These are phyloP conservation scores for Pterocarpus macrocarpus DNA, from an alignment of 306 rosid species.

Conservation along the genomic window DNA sequence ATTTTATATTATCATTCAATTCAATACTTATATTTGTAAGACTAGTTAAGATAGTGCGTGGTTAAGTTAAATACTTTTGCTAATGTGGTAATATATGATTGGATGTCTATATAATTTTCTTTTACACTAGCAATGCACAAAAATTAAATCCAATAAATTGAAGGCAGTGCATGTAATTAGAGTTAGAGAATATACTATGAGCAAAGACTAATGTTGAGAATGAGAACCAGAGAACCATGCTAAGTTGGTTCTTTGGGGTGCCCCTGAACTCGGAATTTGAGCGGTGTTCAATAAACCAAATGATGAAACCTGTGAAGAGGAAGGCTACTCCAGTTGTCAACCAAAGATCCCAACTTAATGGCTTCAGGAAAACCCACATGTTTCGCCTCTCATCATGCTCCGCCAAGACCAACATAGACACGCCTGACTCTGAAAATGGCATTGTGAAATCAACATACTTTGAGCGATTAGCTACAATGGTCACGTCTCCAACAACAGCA, in stretches of 20 bases:
- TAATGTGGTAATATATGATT: too few relatives aligned
- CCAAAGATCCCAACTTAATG: slow-evolving; percentile 59
- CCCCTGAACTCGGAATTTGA: slow-evolving; percentile 41
- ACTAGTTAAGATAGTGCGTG: too few relatives aligned
- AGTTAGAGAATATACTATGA: too few relatives aligned
- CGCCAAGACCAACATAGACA: slow-evolving; percentile 52
- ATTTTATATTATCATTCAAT: too few relatives aligned
- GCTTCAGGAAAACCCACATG: slow-evolving; percentile 62
- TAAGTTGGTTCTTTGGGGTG: slow-evolving; percentile 37
- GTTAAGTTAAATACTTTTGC: too few relatives aligned
- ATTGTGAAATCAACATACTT: slow-evolving; percentile 55
- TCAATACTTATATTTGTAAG: too few relatives aligned
- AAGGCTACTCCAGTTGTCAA: slow-evolving; percentile 39
- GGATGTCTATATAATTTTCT: too few relatives aligned
- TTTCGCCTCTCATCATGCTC: slow-evolving; percentile 32
- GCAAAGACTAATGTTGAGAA: too few relatives aligned
- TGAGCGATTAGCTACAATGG: slow-evolving; percentile 53
- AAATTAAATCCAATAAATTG: too few relatives aligned
- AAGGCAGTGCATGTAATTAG: too few relatives aligned
- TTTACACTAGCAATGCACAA: too few relatives aligned
- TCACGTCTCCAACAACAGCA: slow-evolving; percentile 59
- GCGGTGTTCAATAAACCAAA: slow-evolving; percentile 54
- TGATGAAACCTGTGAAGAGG: slow-evolving; percentile 47
- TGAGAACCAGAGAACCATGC: not conserved
- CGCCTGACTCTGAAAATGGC: slow-evolving; percentile 55